Evolutionary conservation across 2,329 filamentous ascomycete genomes (phyloP).

Genomic region (Colletotrichum tropicicola): DNA sequence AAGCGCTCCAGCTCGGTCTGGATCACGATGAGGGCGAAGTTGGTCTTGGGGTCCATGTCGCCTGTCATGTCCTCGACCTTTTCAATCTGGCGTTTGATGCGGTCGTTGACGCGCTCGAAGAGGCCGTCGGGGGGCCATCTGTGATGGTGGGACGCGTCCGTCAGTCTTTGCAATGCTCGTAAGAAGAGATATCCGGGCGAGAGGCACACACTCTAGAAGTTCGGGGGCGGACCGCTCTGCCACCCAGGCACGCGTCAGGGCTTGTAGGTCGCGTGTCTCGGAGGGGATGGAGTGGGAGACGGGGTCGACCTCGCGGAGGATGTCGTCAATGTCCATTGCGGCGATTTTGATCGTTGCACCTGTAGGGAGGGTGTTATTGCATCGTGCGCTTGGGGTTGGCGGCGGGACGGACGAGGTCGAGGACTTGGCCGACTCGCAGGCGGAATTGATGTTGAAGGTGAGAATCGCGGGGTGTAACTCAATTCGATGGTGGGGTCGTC

Average conservation of each 20-base stretch:
- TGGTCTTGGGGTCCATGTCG: conserved; percentile 88
- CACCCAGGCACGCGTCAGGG: conserved; percentile 90
- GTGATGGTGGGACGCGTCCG: conserved; percentile 4
- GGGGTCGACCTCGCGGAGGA: conserved; percentile 77
- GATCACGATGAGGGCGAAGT: conserved; percentile 92
- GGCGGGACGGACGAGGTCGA: not conserved
- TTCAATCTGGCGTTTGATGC: conserved; percentile 75
- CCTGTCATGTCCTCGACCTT: conserved; percentile 81
- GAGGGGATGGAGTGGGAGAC: conserved; percentile 60
- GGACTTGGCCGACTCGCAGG: not conserved
- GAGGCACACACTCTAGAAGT: conserved; percentile 74
- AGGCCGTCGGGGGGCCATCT: conserved; percentile 76
- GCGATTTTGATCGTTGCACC: not conserved
- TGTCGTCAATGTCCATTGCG: conserved; percentile 82
- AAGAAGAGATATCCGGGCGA: too few species aligned
- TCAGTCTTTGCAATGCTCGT: not conserved
- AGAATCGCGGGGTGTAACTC: conserved; percentile 9
- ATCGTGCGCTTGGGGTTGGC: not conserved
- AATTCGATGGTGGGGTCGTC: conserved; percentile 23
- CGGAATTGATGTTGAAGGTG: not conserved
- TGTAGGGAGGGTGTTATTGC: conserved; percentile 10
- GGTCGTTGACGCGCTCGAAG: conserved; percentile 82
- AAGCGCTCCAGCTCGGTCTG: conserved; percentile 96
- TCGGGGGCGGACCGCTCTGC: conserved; percentile 91
- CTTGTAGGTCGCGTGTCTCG: conserved; percentile 81